These are phyloP conservation scores for Hymenoscyphus fraxineus DNA, from an alignment of 2,329 filamentous ascomycete species.

Conservation along the genomic window DNA sequence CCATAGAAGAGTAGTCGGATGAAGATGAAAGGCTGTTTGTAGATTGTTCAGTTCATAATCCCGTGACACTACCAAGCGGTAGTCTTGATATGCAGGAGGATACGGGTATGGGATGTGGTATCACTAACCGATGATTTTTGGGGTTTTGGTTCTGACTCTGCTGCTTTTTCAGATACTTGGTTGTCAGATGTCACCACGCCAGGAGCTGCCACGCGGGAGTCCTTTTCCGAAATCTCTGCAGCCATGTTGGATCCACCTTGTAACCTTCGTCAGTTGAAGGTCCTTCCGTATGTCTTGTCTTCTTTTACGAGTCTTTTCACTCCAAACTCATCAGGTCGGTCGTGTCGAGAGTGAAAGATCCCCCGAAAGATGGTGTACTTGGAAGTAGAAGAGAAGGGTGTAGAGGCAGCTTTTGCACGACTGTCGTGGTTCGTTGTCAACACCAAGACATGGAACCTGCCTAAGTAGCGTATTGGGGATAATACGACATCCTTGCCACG, in stretches of 20 bases:
- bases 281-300: background rate
- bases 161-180: background rate
- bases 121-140: background rate
- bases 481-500: background rate
- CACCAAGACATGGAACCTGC: background rate
- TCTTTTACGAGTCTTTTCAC: background rate
- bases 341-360: background rate
- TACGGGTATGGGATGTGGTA: background rate
- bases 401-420: background rate
- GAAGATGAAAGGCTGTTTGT: constrained; percentile 2
- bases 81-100: background rate
- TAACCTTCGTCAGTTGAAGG: background rate
- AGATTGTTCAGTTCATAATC: background rate
- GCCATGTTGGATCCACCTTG: background rate
- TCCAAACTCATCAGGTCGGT: background rate
- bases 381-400: background rate
- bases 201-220: background rate
- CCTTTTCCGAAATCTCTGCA: background rate
- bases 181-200: background rate
- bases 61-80: background rate
- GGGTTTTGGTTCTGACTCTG: background rate
- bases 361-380: background rate
- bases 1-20: constrained; percentile 1
- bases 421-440: background rate
- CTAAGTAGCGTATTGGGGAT: background rate